Evolutionary conservation across 2,329 filamentous ascomycete genomes (phyloP).

Genomic region (Hysterium pulicare): DNA sequence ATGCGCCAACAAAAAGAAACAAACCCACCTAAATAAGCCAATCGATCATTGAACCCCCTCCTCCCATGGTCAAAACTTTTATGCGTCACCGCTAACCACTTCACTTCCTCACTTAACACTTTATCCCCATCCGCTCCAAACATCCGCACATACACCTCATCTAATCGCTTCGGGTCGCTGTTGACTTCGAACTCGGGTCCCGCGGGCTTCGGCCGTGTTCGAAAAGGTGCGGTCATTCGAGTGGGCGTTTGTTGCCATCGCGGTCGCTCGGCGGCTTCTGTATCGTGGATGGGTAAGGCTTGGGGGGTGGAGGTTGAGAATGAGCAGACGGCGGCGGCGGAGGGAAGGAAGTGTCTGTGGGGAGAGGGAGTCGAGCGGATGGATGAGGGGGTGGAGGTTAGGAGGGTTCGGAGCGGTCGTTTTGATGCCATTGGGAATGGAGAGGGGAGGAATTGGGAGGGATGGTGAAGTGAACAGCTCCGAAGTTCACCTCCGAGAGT

Average conservation of each 20-base stretch:
- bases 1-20: neutral
- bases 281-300: slow-evolving; percentile 26
- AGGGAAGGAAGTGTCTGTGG: slow-evolving; percentile 22
- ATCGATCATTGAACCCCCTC: slow-evolving; percentile 87
- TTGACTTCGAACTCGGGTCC: slow-evolving; percentile 67
- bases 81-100: slow-evolving; percentile 95
- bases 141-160: slow-evolving; percentile 73
- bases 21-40: slow-evolving; percentile 77
- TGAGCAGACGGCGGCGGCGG: slow-evolving; percentile 20
- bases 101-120: slow-evolving; percentile 82
- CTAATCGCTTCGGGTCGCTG: slow-evolving; percentile 67
- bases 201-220: slow-evolving; percentile 57
- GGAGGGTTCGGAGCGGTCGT: slow-evolving; percentile 36
- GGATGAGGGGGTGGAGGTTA: slow-evolving; percentile 18
- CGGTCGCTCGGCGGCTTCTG: slow-evolving; percentile 35
- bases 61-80: slow-evolving; percentile 97
- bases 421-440: slow-evolving; percentile 46
- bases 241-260: slow-evolving; percentile 51
- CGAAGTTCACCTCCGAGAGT: neutral
- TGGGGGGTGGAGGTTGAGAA: slow-evolving; percentile 27
- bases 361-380: slow-evolving; percentile 20
- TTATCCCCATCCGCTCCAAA: slow-evolving; percentile 70
- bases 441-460: slow-evolving; percentile 4
- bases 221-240: slow-evolving; percentile 46
- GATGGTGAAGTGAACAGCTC: neutral